phyloP scores from a whole-genome alignment of 139 green algal species.

The Volvox reticuliferus region DNA sequence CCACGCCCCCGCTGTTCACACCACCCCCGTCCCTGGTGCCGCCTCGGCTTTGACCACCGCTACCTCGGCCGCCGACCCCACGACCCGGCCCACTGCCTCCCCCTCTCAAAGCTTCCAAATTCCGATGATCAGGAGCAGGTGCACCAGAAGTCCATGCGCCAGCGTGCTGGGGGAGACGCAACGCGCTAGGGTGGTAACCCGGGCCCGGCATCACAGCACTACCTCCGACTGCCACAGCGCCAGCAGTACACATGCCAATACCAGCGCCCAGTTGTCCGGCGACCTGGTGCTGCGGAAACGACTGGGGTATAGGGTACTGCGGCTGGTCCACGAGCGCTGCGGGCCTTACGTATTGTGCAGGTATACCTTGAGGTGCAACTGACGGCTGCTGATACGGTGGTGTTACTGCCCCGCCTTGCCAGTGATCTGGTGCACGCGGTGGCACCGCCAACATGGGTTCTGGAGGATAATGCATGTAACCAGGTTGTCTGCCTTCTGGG shows the following conservation, averaged over 20 bases:
- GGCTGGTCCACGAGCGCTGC: not conserved
- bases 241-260: not conserved
- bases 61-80: not conserved
- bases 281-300: not conserved
- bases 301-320: not conserved
- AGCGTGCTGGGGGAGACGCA: not conserved
- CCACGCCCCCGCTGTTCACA: not conserved
- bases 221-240: not conserved
- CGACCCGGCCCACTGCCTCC: not conserved
- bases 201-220: not conserved
- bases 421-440: not conserved
- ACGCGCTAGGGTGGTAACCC: not conserved
- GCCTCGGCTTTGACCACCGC: not conserved
- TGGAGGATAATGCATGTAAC: not conserved
- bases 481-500: not conserved
- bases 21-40: not conserved
- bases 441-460: not conserved
- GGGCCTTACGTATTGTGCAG: not conserved
- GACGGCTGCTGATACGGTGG: not conserved
- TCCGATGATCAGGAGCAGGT: not conserved
- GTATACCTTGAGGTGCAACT: not conserved
- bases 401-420: not conserved
- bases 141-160: not conserved
- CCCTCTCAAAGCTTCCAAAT: not conserved
- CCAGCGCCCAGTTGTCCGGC: not conserved